Base-by-base conservation (phyloP, 306 rosid species). In the Cucumis hystrix region DNA sequence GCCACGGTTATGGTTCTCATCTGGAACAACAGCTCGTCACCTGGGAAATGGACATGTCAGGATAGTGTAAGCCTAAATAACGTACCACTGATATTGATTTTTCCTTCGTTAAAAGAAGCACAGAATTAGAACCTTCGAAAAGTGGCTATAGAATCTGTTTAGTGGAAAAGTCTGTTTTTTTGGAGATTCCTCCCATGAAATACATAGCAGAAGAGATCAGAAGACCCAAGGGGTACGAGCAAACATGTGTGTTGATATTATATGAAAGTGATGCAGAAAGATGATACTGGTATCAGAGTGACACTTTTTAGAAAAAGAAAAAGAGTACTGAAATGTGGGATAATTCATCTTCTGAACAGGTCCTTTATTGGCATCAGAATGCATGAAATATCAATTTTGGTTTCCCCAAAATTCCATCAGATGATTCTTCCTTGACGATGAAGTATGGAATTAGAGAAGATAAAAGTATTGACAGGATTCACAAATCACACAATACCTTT, bases 51-150 rank as follows among this genome's bases (percentile, higher is more conserved):
- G 68, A 58, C 63, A 58, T 58, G 63, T 21, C 63, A 20, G 63
- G 30, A 7, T n/a, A 56, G 23, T n/a, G 28, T 8, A 56, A n/a
- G 61, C 61, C 2, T 56, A 18, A 55, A 59, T 1, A 17, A 59
- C 1, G 37, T 7, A 28, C 47, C 40, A 35, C 25, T 35, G 70
- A 80, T 49, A 84, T 82, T 63, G 87, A 88, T 43, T 87, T 89
- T 84, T 83, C 97, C 66, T 87, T 95, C 76, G 84, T 89, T 76
- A 87, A 87, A 81, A 90, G 93, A 80, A 89, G 86, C 81, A 89
- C 87, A 79, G 91, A 86, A 79, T 87, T 91, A 11, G 89, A 88
- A 82, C 92, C 86, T 64, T 88, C 82, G 80, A 86, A 43, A 87
- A 92, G 91, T 79, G 97, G 96, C 13, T 90, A 95, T 80, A 92